Conservation (phyloP, 2,329 filamentous ascomycete species). For the Alternaria sp. region DNA sequence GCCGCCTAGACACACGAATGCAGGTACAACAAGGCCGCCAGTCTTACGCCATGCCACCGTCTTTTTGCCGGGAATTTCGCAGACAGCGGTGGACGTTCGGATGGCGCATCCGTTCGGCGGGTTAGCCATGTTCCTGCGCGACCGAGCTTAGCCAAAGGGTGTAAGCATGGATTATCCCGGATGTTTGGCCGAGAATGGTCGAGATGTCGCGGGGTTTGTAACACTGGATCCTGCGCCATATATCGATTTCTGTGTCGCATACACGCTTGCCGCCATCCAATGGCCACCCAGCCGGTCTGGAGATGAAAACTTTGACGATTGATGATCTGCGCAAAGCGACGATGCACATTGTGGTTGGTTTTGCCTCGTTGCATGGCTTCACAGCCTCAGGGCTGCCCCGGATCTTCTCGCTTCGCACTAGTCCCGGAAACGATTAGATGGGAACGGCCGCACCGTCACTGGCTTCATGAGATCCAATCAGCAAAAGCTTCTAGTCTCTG, state of each 20-base stretch:
- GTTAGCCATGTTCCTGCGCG: constrained; percentile 22
- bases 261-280: constrained; percentile 3
- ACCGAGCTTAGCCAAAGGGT: constrained; percentile 7
- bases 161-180: constrained; percentile 19
- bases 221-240: constrained; percentile 2
- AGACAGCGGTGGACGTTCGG: constrained; percentile 21
- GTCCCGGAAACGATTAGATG: constrained; percentile 24
- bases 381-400: constrained; percentile 20
- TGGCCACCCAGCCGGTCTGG: neutral
- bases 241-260: constrained; percentile 9
- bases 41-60: constrained; percentile 1
- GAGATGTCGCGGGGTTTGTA: constrained; percentile 23
- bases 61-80: neutral
- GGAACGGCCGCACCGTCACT: constrained; percentile 17
- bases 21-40: constrained; percentile 8
- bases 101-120: constrained; percentile 15
- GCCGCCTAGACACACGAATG: neutral
- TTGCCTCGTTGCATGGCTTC: constrained; percentile 8
- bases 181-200: constrained; percentile 28
- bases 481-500: constrained; percentile 25
- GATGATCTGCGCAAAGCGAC: neutral
- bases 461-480: constrained; percentile 18
- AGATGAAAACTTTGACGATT: neutral
- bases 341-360: neutral
- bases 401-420: constrained; percentile 25